Conservation (phyloP, 2,329 filamentous ascomycete genomes). For the Diaporthe vaccinii region DNA sequence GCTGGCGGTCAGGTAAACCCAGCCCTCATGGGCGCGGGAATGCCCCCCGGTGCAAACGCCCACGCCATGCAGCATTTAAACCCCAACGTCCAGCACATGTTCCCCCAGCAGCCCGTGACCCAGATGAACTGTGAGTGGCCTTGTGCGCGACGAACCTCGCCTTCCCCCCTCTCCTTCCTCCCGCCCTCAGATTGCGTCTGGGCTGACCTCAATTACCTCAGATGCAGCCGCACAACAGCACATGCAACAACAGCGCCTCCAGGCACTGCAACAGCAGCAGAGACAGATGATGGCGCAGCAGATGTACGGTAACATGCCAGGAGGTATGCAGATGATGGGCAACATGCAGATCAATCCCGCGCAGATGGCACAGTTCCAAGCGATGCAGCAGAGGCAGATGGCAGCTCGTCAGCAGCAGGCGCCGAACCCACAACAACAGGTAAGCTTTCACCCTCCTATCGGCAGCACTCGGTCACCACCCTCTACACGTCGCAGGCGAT, state of each 20-base stretch:
- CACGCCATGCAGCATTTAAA: constrained; percentile 81
- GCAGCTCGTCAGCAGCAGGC: constrained; percentile 39
- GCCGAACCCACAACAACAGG: constrained; percentile 43
- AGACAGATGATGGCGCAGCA: constrained; percentile 68
- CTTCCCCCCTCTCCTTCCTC: background rate
- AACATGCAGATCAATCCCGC: constrained; percentile 57
- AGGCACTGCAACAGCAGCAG: constrained; percentile 66
- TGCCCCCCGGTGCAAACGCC: constrained; percentile 79
- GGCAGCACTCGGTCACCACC: constrained; percentile 35
- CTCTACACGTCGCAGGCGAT: constrained; percentile 37
- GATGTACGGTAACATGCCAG: constrained; percentile 62
- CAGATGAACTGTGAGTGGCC: constrained; percentile 51
- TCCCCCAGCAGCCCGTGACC: constrained; percentile 67
- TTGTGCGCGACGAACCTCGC: constrained; percentile 32
- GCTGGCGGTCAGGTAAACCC: constrained; percentile 81
- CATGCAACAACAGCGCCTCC: constrained; percentile 67
- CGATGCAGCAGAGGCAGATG: constrained; percentile 43
- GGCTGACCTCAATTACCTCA: constrained; percentile 45
- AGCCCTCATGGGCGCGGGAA: constrained; percentile 76
- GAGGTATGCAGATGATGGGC: constrained; percentile 66
- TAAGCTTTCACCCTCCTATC: constrained; percentile 44
- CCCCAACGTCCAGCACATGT: constrained; percentile 70
- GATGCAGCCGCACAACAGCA: constrained; percentile 52
- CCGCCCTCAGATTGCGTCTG: background rate
- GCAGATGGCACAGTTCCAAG: constrained; percentile 51